Evolutionary conservation across 164 flowering plant genomes (phyloP).

Genomic region (Magnolia changhungtana): DNA sequence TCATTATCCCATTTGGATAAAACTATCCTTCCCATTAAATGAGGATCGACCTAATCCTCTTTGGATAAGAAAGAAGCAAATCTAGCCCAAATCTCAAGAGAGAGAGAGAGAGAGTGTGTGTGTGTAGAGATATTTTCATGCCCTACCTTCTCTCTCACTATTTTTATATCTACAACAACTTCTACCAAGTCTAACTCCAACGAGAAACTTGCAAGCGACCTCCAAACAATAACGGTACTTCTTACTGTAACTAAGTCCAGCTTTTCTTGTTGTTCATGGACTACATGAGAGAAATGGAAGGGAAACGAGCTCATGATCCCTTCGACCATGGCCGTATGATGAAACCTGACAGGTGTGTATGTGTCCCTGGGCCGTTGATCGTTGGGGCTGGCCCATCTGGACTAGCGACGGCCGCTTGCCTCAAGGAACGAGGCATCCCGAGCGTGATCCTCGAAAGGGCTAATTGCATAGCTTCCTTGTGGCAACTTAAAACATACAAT

Average conservation of each 20-base stretch:
- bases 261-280: conserved; percentile 29
- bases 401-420: conserved; percentile 71
- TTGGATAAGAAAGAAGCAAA: conserved; percentile 11
- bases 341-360: conserved; percentile 13
- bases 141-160: no score
- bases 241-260: background rate
- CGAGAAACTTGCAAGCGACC: background rate
- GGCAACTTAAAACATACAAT: conserved; percentile 71
- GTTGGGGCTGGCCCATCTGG: conserved; percentile 92
- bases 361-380: conserved; percentile 54
- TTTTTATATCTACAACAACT: background rate
- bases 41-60: conserved; percentile 16
- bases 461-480: conserved; percentile 70
- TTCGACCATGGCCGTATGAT: conserved; percentile 2
- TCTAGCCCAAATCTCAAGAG: background rate
- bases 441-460: conserved; percentile 60
- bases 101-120: no score
- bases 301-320: conserved; percentile 43
- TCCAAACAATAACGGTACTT: background rate
- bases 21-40: conserved; percentile 35
- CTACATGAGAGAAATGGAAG: conserved; percentile 44
- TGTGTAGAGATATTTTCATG: no score
- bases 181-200: background rate
- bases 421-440: conserved; percentile 44
- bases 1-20: conserved; percentile 35